phyloP scores from a whole-genome alignment of 2,329 filamentous ascomycete genomes.

The Botrytis sinoallii region DNA sequence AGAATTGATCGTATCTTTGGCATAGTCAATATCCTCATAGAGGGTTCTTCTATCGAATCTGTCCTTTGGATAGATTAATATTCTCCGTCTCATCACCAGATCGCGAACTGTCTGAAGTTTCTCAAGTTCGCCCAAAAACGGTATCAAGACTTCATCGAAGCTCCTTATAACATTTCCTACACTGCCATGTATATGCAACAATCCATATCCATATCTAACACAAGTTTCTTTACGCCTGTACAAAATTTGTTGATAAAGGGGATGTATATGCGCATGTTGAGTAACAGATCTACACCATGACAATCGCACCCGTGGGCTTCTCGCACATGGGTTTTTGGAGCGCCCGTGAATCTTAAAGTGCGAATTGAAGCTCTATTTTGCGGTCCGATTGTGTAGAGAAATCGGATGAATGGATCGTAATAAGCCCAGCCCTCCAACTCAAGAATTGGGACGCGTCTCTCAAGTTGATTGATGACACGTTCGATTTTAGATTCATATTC shows the following conservation, averaged over 20 bases:
- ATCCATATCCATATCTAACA: neutral
- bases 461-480: neutral
- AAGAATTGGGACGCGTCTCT: neutral
- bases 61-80: neutral
- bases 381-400: neutral
- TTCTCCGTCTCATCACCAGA: neutral
- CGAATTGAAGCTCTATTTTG: neutral
- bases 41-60: neutral
- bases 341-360: neutral
- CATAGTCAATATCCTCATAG: neutral
- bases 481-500: neutral
- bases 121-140: neutral
- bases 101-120: neutral
- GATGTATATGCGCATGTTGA: neutral
- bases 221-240: neutral
- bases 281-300: neutral
- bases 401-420: neutral
- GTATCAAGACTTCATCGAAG: neutral
- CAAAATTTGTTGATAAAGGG: neutral
- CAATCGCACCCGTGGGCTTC: neutral
- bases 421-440: neutral
- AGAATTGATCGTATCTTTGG: neutral
- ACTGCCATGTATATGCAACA: fast-evolving
- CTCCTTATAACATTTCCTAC: fast-evolving
- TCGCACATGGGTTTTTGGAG: neutral